Percentiles rank a stretch among this genome's conserved stretches.
phyloP scores from a whole-genome alignment of 2,329 filamentous ascomycete genomes.

The Parascedosporium putredinis region DNA sequence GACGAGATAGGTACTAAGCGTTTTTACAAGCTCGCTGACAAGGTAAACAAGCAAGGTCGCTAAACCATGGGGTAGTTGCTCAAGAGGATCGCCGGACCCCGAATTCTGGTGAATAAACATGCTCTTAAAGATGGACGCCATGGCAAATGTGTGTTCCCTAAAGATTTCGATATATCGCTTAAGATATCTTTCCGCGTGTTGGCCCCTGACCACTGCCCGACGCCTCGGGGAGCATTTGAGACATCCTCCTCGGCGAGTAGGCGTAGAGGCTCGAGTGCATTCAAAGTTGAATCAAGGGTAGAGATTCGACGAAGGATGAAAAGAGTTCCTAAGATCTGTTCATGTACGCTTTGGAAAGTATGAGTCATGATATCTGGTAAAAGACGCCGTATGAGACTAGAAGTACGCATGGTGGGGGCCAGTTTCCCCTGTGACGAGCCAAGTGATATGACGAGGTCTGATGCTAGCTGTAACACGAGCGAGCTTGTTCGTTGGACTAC shows the following conservation, averaged over 20 bases:
- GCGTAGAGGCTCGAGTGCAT: conserved; percentile 73
- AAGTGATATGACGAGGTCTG: conserved; percentile 69
- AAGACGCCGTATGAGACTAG: conserved; percentile 82
- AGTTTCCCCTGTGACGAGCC: conserved; percentile 74
- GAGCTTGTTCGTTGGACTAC: conserved; percentile 70
- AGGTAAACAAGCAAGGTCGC: conserved; percentile 79
- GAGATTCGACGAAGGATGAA: conserved; percentile 80
- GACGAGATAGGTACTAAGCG: conserved; percentile 65
- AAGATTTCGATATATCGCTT: conserved; percentile 97
- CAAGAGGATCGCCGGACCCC: conserved; percentile 24
- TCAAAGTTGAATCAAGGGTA: conserved; percentile 68
- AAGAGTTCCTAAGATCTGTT: conserved; percentile 68
- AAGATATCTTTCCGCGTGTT: conserved; percentile 87
- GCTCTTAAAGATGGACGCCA: conserved; percentile 87
- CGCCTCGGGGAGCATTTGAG: neutral
- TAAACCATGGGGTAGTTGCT: conserved; percentile 62
- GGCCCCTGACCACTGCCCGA: conserved; percentile 54
- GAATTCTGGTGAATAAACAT: conserved; percentile 53
- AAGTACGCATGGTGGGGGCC: conserved; percentile 78
- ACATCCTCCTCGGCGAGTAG: conserved; percentile 84
- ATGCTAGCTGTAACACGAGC: conserved; percentile 80
- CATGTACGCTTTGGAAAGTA: conserved; percentile 23
- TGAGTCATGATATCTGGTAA: conserved; percentile 51
- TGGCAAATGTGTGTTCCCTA: conserved; percentile 91
- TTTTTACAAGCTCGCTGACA: conserved; percentile 69